A percentile compares a stretch with the other conserved stretches of the same genome.
phyloP scores from a whole-genome alignment of 495 filamentous ascomycete species.

The Xylaria bambusicola region DNA sequence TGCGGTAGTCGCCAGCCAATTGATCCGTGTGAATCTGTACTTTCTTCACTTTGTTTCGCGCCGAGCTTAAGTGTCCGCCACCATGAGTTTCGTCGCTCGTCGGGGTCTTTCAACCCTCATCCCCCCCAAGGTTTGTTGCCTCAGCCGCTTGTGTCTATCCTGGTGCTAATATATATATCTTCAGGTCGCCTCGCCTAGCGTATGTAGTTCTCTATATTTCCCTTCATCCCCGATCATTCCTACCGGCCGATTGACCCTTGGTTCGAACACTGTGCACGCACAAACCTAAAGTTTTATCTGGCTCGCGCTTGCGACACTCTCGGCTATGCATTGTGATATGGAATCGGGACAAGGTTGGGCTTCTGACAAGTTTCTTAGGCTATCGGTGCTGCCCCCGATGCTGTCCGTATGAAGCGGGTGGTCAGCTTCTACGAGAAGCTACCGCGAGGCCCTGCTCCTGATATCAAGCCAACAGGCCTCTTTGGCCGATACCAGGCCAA shows the following conservation, averaged over 20 bases:
- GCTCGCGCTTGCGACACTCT: too few species aligned
- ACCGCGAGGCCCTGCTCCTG: conserved; percentile 83
- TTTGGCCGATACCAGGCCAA: conserved; percentile 86
- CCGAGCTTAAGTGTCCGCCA: conserved; percentile 45
- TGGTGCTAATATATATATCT: conserved; percentile 30
- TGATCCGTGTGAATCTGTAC: conserved; percentile 24
- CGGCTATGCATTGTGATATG: too few species aligned
- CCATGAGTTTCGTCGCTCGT: conserved; percentile 88
- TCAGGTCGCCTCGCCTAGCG: conserved; percentile 83
- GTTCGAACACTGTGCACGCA: background rate
- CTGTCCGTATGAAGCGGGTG: conserved; percentile 91
- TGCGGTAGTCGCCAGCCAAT: conserved; percentile 26
- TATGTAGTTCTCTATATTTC: conserved; percentile 53
- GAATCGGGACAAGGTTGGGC: background rate
- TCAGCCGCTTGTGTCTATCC: background rate
- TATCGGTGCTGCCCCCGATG: conserved; percentile 90
- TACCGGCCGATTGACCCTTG: too few species aligned
- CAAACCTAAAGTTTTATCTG: too few species aligned
- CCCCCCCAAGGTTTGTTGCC: conserved; percentile 84
- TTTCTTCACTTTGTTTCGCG: conserved; percentile 24
- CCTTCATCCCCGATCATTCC: background rate
- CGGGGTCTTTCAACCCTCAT: conserved; percentile 96
- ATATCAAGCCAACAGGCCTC: conserved; percentile 74
- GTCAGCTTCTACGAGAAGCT: conserved; percentile 98
- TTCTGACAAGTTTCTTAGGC: conserved; percentile 59